Base-by-base conservation (phyloP, 805 yeast species). In the Ogataea haglerorum region DNA sequence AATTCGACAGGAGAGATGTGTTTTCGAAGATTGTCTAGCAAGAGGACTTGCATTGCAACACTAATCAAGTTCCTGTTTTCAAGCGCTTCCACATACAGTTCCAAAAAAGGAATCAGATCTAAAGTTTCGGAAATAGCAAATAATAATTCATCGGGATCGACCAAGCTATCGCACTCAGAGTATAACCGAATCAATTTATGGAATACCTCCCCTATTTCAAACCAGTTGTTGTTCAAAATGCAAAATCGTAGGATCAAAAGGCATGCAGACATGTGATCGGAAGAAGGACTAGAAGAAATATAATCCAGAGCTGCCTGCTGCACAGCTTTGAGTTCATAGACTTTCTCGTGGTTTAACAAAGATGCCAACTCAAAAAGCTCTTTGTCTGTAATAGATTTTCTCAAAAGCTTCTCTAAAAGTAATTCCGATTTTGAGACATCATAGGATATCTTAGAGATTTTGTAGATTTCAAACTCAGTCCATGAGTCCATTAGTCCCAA, bases 41-140 rank as follows among this genome's bases (percentile, higher is more conserved):
- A 29, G 16, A 55, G 31, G 16, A 45, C 45, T 27, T 45, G 47
- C 6, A 49, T 46, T 17, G 38, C 25, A 41, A 42, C 17, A 44
- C 62, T 6, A 66, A 66, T 18, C 5, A 32, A 29, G 18, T 42
- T 43, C 12, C 29, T 27, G 7, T 40, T 29, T 18, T 48, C 42
- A 7, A 54, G 30, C 5, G 19, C 26, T 60, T 51, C 55, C 59
- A 70, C 45, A 57, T 67, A 53, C 59, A 66, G 64, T 68, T 75
- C 69, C 36, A 69, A 63, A 24, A 60, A 45, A 4, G 63, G 63
- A 4, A 64, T 45, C 34, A 65, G 56, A 35, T 61, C 60, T 42
- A 69, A 64, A 0, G 73, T 67, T 8, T 74, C 69, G 3, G 66
- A 63, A 5, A 61, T 50, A 1, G 56, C 57, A 30, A 45, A 30